These are phyloP conservation scores for Durotheca rogersii DNA, from an alignment of 495 filamentous ascomycete genomes.

Conservation along the genomic window DNA sequence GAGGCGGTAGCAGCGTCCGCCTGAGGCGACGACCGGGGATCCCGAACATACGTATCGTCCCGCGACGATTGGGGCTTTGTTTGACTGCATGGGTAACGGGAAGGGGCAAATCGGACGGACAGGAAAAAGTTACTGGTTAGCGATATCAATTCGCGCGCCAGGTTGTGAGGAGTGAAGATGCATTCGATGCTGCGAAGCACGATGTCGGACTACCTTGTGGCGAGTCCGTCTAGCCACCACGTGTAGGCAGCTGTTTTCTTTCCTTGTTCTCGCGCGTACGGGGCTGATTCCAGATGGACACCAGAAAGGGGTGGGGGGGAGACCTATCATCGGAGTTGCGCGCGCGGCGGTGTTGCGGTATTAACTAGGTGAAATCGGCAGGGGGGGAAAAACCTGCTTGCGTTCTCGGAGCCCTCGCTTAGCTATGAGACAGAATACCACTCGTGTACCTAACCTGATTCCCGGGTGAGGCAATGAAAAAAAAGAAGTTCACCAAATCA, in stretches of 20 bases:
- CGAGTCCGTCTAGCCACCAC: background rate
- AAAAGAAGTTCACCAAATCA: background rate
- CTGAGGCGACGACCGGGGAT: no score
- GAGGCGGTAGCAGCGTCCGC: conserved; percentile 25
- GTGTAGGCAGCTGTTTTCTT: no score
- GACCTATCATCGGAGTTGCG: no score
- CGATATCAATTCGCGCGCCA: background rate
- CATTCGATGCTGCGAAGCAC: background rate
- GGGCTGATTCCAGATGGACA: no score
- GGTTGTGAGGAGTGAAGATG: background rate
- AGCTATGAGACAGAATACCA: conserved; percentile 16
- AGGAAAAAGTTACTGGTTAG: background rate
- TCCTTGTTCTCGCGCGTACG: background rate
- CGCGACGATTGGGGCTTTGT: background rate
- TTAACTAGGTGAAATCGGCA: background rate
- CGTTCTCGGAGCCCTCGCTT: conserved; percentile 15
- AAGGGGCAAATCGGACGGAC: background rate
- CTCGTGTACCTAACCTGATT: no score
- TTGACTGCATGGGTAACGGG: conserved; percentile 11
- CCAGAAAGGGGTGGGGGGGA: no score
- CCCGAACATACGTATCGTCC: no score
- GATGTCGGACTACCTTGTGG: background rate
- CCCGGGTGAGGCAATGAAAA: conserved; percentile 9
- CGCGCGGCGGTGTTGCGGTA: no score
- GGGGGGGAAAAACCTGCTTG: background rate